These are phyloP conservation scores for Onygena corvina DNA, from an alignment of 2,329 filamentous ascomycete genomes.

Conservation along the genomic window DNA sequence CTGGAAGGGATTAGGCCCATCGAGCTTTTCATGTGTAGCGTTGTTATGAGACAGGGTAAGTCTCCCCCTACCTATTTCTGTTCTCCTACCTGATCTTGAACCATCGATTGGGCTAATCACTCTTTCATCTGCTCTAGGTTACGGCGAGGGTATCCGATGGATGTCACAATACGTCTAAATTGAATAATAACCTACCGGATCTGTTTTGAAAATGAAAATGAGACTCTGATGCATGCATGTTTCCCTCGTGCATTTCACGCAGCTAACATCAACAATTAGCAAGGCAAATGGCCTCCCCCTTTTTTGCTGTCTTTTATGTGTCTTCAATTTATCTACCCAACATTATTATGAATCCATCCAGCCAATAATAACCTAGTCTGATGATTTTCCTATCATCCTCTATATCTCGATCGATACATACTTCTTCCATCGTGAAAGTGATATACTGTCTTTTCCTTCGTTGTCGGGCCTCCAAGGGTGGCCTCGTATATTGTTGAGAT, in stretches of 20 bases:
- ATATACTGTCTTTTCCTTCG: too few relatives aligned
- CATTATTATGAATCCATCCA: conserved; percentile 2
- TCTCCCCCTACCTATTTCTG: conserved; percentile 12
- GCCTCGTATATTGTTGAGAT: too few relatives aligned
- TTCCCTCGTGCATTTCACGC: not conserved
- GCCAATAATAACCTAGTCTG: conserved; percentile 1
- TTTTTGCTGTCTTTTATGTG: not conserved
- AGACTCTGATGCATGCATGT: conserved; percentile 4
- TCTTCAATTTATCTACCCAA: not conserved
- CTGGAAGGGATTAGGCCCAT: conserved; percentile 87
- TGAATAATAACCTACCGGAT: conserved; percentile 26
- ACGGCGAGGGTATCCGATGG: conserved; percentile 85
- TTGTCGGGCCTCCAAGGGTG: too few relatives aligned
- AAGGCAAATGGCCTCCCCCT: too few relatives aligned
- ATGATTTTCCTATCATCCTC: not conserved
- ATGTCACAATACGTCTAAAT: conserved; percentile 72
- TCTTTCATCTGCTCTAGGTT: conserved; percentile 40
- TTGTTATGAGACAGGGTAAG: conserved; percentile 89
- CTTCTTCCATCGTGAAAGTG: too few relatives aligned
- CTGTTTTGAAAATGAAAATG: conserved; percentile 4
- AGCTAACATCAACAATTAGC: not conserved
- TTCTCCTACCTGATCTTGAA: too few relatives aligned
- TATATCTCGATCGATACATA: too few relatives aligned
- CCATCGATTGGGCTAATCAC: not conserved
- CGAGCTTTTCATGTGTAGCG: conserved; percentile 98